Evolutionary conservation across 495 filamentous ascomycete genomes (phyloP), one percentile per base, ranked within the genome.

Genomic region (Gamarada debralockiae): DNA sequence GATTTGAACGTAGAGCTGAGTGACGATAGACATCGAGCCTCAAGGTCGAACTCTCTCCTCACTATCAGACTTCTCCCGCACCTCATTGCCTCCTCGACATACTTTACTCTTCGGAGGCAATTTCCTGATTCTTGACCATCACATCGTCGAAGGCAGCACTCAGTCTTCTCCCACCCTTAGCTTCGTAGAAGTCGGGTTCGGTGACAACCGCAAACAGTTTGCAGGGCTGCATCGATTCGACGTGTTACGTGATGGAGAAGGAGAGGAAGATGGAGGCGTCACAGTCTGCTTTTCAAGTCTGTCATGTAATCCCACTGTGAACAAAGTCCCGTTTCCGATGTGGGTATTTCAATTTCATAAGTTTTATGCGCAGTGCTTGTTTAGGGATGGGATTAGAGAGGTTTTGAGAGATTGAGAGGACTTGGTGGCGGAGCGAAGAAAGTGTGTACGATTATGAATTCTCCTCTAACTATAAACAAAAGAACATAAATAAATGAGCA

Each of bases 111-210:
- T 56, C 3, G 34, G 49, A 1, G 23, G 52, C 10, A 56, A 52
- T 34, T 60, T 60, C 22, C 21, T 60, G 38, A 23, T 56, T n/a
- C 34, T 60, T n/a, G 57, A 59, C 20, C 24, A 24, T 12, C 43
- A 54, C 24, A 18, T 48, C 18, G 29, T n/a, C n/a, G n/a, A n/a
- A n/a, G n/a, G n/a, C n/a, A n/a, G n/a, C n/a, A 29, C 10, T 29
- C 10, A 4, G 5, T 10, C 27, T 10, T 29, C 27, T 29, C 27
- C 27, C 27, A 29, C 27, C 4, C 27, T 5, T 17, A 51, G 55
- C 39, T 47, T 38, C 20, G 33, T 53, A 14, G 50, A 53, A 13
- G 42, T 53, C n/a, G 50, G 33, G 17, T 54, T 53, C 39, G 55
- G 52, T 17, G 44, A 53, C 29, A 17, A 41, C 27, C 27, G 34